These are phyloP conservation scores for Trametes sanguinea DNA, from an alignment of 768 basidiomycete genomes.

Conservation along the genomic window DNA sequence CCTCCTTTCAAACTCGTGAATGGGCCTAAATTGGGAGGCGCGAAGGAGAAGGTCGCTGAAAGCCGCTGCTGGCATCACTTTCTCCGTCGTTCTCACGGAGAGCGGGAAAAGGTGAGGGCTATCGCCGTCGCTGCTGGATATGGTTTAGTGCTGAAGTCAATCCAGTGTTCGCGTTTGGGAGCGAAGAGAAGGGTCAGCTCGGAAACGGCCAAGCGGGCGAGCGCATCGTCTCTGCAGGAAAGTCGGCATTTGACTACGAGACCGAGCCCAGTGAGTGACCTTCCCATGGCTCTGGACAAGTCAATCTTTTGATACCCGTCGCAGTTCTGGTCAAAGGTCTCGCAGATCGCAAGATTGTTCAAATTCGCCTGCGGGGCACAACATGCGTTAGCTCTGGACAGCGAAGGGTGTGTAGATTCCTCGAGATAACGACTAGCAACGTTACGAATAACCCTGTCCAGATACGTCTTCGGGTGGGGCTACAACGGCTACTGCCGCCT, in stretches of 20 bases:
- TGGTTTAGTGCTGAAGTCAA: neutral
- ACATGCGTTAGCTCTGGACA: conserved; percentile 81
- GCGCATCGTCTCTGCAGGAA: conserved; percentile 82
- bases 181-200: conserved; percentile 89
- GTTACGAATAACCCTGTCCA: conserved; percentile 31
- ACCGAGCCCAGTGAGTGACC: conserved; percentile 57
- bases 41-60: conserved; percentile 65
- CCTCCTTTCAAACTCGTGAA: conserved; percentile 63
- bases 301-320: conserved; percentile 13
- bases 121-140: neutral
- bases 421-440: too few relatives aligned
- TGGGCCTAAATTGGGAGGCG: conserved; percentile 54
- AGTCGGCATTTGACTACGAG: conserved; percentile 80
- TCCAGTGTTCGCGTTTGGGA: conserved; percentile 85
- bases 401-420: conserved; percentile 56
- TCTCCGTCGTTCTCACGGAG: conserved; percentile 81
- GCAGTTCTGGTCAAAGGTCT: conserved; percentile 76
- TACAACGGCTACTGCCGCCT: conserved; percentile 91
- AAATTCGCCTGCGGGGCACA: conserved; percentile 88
- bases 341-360: conserved; percentile 72
- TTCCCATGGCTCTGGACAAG: neutral
- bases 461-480: conserved; percentile 83
- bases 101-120: conserved; percentile 74
- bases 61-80: conserved; percentile 81
- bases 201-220: conserved; percentile 95